phyloP scores from a whole-genome alignment of 495 filamentous ascomycete species.

The Penicillium riverlandense region DNA sequence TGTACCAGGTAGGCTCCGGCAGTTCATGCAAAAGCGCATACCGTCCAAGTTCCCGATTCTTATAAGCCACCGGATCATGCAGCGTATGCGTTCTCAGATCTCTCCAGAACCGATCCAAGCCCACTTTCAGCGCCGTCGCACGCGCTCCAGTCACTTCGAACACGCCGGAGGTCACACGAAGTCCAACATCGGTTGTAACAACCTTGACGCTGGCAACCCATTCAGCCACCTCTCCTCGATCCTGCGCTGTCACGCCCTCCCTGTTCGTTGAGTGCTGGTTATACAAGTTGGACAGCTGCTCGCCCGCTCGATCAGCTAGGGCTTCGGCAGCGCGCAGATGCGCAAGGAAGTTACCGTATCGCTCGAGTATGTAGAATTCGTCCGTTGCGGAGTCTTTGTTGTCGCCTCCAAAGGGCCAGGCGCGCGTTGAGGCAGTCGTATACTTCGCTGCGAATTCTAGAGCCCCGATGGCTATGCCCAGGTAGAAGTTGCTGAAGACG shows the following conservation, averaged over 20 bases:
- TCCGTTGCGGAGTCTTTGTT: constrained; percentile 46
- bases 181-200: constrained; percentile 48
- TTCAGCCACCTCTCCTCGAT: constrained; percentile 51
- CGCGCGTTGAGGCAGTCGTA: constrained; percentile 41
- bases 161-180: constrained; percentile 47
- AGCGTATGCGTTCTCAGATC: constrained; percentile 53
- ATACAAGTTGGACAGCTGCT: constrained; percentile 35
- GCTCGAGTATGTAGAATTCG: constrained; percentile 55
- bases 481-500: constrained; percentile 56
- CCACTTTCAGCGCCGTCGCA: constrained; percentile 45
- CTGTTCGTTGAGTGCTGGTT: constrained; percentile 22
- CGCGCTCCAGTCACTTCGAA: constrained; percentile 54
- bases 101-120: constrained; percentile 54
- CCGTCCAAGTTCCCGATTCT: constrained; percentile 50
- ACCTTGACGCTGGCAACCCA: constrained; percentile 55
- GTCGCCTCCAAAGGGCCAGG: constrained; percentile 54
- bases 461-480: constrained; percentile 50
- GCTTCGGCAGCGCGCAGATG: constrained; percentile 50
- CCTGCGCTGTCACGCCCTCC: constrained; percentile 29
- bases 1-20: constrained; percentile 55
- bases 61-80: constrained; percentile 58
- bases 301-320: constrained; percentile 46
- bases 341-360: constrained; percentile 53
- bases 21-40: constrained; percentile 44
- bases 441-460: constrained; percentile 43